Evolutionary conservation across 768 basidiomycete genomes (phyloP), one percentile per base, ranked within the genome.

Genomic region (Chlorophyllum brunneum): DNA sequence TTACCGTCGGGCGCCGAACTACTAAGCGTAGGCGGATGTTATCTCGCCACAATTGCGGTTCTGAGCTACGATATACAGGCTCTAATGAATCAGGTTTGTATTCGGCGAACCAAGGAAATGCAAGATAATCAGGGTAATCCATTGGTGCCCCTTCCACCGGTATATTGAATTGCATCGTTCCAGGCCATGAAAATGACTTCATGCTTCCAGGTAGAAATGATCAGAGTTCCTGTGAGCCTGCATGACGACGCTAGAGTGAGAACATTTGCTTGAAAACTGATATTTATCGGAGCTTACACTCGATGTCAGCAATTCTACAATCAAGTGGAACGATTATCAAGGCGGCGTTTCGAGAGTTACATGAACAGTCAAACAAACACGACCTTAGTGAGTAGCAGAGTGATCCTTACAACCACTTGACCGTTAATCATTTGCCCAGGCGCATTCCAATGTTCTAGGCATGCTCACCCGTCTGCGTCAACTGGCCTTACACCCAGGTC

Each of bases 21-120:
- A 29, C 68, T 94, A 31, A 76, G 82, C 52, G 91, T 89, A 63
- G 47, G 75, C 67, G 37, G 18, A 6, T n/a, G 29, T 6, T 42
- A 18, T 16, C 59, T 16, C 51, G 9, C 15, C 59, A 50, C 41
- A 31, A 55, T 36, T 49, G 15, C 29, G 13, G 8, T 24, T n/a
- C 29, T 40, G 13, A 37, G 30, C 20, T 55, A 39, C 34, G 47
- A 57, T 53, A 34, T 48, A n/a, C 53, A 91, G 87, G 82, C 81
- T 9, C 64, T 92, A 15, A 92, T 92, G 88, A 81, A 73, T 49
- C 84, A 87, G 7, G 73, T 81, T 27, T 92, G 90, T 58, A 82
- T 92, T 40, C 83, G 90, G 22, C 79, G 91, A 37, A 92, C 90
- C 13, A 92, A 92, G 66, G 90, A 92, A 70, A 94, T 95, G 87